Conservation (phyloP, 495 filamentous ascomycete genomes). For the Geopyxis carbonaria region DNA sequence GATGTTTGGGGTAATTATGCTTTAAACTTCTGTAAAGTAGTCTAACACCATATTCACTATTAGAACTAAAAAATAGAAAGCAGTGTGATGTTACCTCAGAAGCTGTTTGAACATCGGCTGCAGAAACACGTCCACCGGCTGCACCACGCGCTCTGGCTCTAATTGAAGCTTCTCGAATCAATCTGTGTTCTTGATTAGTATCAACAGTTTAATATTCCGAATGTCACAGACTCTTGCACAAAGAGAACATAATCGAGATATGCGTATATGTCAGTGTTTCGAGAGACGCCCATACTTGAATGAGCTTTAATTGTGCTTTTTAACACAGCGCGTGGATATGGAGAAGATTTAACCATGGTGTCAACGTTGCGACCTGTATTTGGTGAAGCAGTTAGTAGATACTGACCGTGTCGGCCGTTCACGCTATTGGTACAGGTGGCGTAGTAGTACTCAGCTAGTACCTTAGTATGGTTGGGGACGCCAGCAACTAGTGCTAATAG, state of each 20-base stretch:
- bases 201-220: not conserved
- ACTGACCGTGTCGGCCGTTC: no score
- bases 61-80: slow-evolving; percentile 17
- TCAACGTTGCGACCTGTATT: no score
- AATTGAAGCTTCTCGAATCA: slow-evolving; percentile 71
- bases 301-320: slow-evolving; percentile 84
- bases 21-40: slow-evolving; percentile 58
- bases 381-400: no score
- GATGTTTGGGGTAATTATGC: slow-evolving; percentile 34
- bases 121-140: slow-evolving; percentile 45
- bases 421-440: no score
- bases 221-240: slow-evolving; percentile 53
- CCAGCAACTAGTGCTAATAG: no score
- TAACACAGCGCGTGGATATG: slow-evolving; percentile 69
- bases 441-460: no score
- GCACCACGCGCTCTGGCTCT: slow-evolving; percentile 52
- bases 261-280: slow-evolving; percentile 79
- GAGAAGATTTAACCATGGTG: not conserved
- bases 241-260: slow-evolving; percentile 78
- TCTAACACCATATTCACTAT: slow-evolving; percentile 28
- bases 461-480: no score
- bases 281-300: slow-evolving; percentile 58
- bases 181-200: slow-evolving; percentile 30
- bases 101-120: slow-evolving; percentile 57
- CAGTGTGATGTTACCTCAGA: no score